These are phyloP conservation scores for Parascedosporium putredinis DNA, from an alignment of 2,329 filamentous ascomycete genomes.

Conservation along the genomic window DNA sequence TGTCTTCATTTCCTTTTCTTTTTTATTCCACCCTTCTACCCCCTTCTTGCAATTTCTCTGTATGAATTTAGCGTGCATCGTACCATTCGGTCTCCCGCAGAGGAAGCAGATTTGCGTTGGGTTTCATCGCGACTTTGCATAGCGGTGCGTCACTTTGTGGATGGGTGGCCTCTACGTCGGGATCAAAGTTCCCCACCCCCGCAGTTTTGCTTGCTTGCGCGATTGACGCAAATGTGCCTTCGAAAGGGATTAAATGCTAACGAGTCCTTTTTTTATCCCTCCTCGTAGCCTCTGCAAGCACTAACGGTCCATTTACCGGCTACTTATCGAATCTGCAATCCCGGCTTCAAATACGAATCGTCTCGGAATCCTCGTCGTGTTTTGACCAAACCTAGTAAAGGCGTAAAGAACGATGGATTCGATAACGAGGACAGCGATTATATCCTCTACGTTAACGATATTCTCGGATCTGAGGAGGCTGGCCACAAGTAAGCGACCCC, in stretches of 20 bases:
- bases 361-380: slow-evolving; percentile 92
- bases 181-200: too few relatives aligned
- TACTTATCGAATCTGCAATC: slow-evolving; percentile 97
- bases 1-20: too few relatives aligned
- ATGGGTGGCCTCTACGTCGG: background rate
- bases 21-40: too few relatives aligned
- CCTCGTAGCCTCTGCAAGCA: slow-evolving; percentile 80
- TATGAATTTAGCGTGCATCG: too few relatives aligned
- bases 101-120: background rate
- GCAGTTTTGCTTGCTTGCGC: too few relatives aligned
- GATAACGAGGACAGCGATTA: slow-evolving; percentile 99
- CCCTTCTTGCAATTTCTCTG: too few relatives aligned
- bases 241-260: background rate
- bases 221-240: background rate
- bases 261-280: slow-evolving; percentile 7
- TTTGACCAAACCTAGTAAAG: slow-evolving; percentile 96
- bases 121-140: slow-evolving; percentile 9
- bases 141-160: background rate
- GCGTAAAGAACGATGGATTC: slow-evolving; percentile 95
- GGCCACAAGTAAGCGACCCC: slow-evolving; percentile 70
- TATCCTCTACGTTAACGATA: slow-evolving; percentile 98
- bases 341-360: slow-evolving; percentile 96
- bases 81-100: too few relatives aligned
- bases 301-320: slow-evolving; percentile 86
- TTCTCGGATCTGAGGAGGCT: slow-evolving; percentile 92